Evolutionary conservation across 805 yeast genomes (phyloP).

Genomic region (Osmozyma mogii): DNA sequence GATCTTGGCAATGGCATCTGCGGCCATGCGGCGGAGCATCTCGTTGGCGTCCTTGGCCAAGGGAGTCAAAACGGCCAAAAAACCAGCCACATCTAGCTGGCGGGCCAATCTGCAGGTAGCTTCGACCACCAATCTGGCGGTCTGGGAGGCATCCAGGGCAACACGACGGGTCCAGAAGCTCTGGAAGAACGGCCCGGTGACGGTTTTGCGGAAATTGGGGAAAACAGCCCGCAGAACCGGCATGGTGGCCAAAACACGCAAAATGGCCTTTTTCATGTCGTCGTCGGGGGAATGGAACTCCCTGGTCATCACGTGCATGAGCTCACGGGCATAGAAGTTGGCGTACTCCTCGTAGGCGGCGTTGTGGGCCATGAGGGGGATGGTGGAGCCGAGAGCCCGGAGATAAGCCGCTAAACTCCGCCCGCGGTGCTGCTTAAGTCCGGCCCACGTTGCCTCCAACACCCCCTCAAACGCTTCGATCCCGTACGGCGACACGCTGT

Average conservation of each 20-base stretch:
- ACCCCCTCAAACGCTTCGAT: constrained; percentile 75
- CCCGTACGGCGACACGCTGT: constrained; percentile 80
- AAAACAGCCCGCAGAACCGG: constrained; percentile 54
- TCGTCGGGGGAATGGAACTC: constrained; percentile 81
- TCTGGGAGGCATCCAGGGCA: constrained; percentile 54
- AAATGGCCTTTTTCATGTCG: constrained; percentile 71
- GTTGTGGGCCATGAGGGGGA: constrained; percentile 71
- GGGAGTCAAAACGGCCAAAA: constrained; percentile 49
- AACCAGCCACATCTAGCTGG: constrained; percentile 55
- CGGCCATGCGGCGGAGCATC: constrained; percentile 68
- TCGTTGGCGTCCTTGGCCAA: constrained; percentile 79
- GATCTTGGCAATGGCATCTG: constrained; percentile 58
- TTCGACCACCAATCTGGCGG: constrained; percentile 55
- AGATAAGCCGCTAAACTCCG: constrained; percentile 67
- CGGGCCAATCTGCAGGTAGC: constrained; percentile 63
- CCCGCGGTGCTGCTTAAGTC: constrained; percentile 71
- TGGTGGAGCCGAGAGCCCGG: constrained; percentile 67
- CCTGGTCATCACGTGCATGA: constrained; percentile 56
- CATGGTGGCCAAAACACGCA: constrained; percentile 61
- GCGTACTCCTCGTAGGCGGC: constrained; percentile 57
- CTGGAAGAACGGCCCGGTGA: constrained; percentile 55
- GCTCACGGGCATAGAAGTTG: constrained; percentile 66
- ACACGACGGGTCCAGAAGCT: constrained; percentile 77
- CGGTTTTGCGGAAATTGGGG: constrained; percentile 39
- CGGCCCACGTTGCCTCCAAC: constrained; percentile 74